These are phyloP conservation scores for Schwanniomyces pseudopolymorphus DNA, from an alignment of 805 yeast species.

Conservation along the genomic window DNA sequence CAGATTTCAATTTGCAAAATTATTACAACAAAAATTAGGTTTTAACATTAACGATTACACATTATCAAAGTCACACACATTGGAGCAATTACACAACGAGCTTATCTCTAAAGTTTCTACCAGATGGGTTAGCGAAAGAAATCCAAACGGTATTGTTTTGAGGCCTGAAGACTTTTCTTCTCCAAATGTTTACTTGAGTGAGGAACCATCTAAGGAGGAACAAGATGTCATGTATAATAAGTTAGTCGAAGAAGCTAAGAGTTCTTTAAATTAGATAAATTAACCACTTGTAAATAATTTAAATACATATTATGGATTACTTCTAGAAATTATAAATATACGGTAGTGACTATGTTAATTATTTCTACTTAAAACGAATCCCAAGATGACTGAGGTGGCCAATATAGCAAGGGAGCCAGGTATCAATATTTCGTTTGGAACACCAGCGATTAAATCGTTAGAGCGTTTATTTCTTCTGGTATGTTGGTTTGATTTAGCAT, in stretches of 20 bases:
- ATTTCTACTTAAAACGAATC: constrained; percentile 51
- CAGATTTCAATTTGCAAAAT: constrained; percentile 51
- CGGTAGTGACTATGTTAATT: constrained; percentile 8
- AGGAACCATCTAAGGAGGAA: constrained; percentile 46
- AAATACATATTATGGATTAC: constrained; percentile 1
- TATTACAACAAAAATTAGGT: constrained; percentile 48
- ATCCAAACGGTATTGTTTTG: constrained; percentile 74
- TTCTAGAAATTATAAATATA: not conserved
- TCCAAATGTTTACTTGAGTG: constrained; percentile 55
- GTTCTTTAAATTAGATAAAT: constrained; percentile 9
- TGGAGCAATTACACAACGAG: constrained; percentile 37
- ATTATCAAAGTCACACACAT: constrained; percentile 41
- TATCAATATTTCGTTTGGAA: constrained; percentile 60
- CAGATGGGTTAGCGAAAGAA: constrained; percentile 56
- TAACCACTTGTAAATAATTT: constrained; percentile 4
- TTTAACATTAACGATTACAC: constrained; percentile 53
- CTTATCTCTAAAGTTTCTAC: constrained; percentile 39
- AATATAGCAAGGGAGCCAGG: constrained; percentile 62
- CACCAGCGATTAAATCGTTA: constrained; percentile 42
- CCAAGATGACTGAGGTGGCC: constrained; percentile 58
- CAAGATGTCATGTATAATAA: constrained; percentile 47
- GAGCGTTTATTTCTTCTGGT: constrained; percentile 15
- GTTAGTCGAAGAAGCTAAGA: constrained; percentile 47
- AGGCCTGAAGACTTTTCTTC: constrained; percentile 54
- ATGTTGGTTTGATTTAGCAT: constrained; percentile 13